Evolutionary conservation across 2,329 filamentous ascomycete species (phyloP).

Genomic region (Aspergillus neotritici): DNA sequence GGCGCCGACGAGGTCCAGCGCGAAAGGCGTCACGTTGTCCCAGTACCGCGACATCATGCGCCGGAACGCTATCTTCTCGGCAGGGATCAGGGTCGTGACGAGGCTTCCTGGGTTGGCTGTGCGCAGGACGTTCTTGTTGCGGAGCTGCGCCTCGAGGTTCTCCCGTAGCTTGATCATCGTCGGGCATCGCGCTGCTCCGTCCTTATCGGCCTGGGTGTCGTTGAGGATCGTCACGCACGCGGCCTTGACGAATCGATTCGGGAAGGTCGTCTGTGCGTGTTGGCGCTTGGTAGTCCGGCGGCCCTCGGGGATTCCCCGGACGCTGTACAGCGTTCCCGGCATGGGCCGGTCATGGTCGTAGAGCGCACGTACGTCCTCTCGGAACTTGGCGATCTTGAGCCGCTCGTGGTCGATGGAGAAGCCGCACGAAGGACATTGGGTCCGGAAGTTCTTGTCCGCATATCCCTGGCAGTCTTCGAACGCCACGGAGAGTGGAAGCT

Average conservation of each 20-base stretch:
- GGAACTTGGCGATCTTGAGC: conserved; percentile 59
- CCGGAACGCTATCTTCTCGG: conserved; percentile 29
- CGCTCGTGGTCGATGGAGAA: conserved; percentile 51
- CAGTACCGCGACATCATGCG: conserved; percentile 42
- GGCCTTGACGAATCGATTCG: conserved; percentile 52
- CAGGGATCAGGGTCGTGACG: conserved; percentile 7
- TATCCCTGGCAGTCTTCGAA: conserved; percentile 27
- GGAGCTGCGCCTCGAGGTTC: conserved; percentile 46
- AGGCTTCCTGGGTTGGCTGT: conserved; percentile 31
- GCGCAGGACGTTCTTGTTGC: conserved; percentile 34
- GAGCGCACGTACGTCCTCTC: conserved; percentile 50
- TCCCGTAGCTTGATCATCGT: conserved; percentile 50
- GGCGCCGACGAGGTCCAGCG: conserved; percentile 38
- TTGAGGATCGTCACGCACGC: conserved; percentile 42
- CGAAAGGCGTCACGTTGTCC: conserved; percentile 37
- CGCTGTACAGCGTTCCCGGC: conserved; percentile 61
- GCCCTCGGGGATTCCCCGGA: conserved; percentile 47
- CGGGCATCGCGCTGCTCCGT: conserved; percentile 17
- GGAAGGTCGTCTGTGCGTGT: conserved; percentile 40
- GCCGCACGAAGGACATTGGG: conserved; percentile 49
- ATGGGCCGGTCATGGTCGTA: conserved; percentile 49
- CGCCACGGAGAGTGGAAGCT: conserved; percentile 16
- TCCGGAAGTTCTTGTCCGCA: conserved; percentile 44
- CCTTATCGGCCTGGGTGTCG: conserved; percentile 14
- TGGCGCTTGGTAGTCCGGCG: neutral